Base-by-base conservation (phyloP, 352 stramenopile genomes). In the Globisporangium acanthophoron region DNA sequence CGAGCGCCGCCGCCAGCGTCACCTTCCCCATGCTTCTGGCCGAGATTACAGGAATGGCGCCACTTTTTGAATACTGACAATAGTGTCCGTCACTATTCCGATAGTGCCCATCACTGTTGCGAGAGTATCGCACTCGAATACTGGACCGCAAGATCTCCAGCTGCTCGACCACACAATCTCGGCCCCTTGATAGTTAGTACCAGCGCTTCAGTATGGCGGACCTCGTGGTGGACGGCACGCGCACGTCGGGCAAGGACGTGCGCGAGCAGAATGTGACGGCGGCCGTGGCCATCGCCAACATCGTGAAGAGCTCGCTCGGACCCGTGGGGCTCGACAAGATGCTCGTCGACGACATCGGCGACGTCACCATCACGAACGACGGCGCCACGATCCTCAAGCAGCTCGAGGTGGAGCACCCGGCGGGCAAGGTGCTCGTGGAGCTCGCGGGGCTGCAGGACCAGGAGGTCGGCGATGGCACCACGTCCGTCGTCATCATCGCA, bases 291-390 rank as follows among this genome's bases (percentile, higher is more conserved):
- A 98, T 99, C 53, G 97, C 98, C 52, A 99, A 99, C 83, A 99
- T 99, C 74, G 97, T 99, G 62, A 99, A 99, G 83, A 97, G 88
- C 54, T 98, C 92, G 50, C 85, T 99, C 31, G 98, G 98, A 12
- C 98, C 98, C 29, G 96, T 99, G 20, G 97, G 97, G 27, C 90
- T 99, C 35, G 97, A 99, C 80, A 99, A 99, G 86, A 98, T 98
- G 94, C 87, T 99, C 18, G 97, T 97, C 51, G 88, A 97, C 71
- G 87, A 97, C 74, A 98, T 99, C 65, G 97, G 97, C 58, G 97
- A 99, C 78, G 97, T 99, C 53, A 99, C 97, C 18, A 99, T 99
- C 72, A 99, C 97, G 18, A 99, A 99, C 79, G 97, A 99, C 68
- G 97, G 97, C 52, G 97, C 97, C n/a, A 99, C 97, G 40, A 99